Evolutionary conservation across 805 yeast genomes (phyloP).

Genomic region (Candida caryicola): DNA sequence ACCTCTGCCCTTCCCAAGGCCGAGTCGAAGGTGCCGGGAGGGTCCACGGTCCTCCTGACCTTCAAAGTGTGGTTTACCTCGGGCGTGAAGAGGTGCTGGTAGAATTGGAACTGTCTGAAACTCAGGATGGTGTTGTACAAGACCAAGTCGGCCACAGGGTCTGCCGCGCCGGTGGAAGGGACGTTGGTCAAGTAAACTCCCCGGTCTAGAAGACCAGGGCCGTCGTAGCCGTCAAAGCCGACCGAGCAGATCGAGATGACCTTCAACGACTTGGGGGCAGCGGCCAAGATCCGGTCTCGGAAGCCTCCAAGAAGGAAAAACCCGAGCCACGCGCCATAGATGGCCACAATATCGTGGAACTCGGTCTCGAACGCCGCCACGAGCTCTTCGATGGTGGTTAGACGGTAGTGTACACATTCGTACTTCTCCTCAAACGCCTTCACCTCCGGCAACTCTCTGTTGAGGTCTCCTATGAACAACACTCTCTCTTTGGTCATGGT

Average conservation of each 20-base stretch:
- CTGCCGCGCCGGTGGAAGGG: slow-evolving; percentile 53
- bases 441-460: slow-evolving; percentile 47
- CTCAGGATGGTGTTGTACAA: slow-evolving; percentile 55
- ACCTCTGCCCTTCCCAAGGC: slow-evolving; percentile 22
- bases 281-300: slow-evolving; percentile 38
- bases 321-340: slow-evolving; percentile 62
- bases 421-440: slow-evolving; percentile 34
- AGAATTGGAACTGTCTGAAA: slow-evolving; percentile 54
- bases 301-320: slow-evolving; percentile 53
- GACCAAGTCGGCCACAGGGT: slow-evolving; percentile 73
- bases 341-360: slow-evolving; percentile 46
- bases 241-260: slow-evolving; percentile 55
- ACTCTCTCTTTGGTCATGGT: slow-evolving; percentile 32
- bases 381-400: slow-evolving; percentile 43
- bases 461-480: slow-evolving; percentile 50
- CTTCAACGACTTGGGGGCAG: slow-evolving; percentile 45
- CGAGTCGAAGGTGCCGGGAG: slow-evolving; percentile 33
- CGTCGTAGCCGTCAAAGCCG: slow-evolving; percentile 54
- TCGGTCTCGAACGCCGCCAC: slow-evolving; percentile 37
- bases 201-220: slow-evolving; percentile 33
- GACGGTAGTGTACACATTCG: slow-evolving; percentile 37
- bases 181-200: slow-evolving; percentile 60
- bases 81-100: slow-evolving; percentile 40
- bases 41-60: slow-evolving; percentile 38
- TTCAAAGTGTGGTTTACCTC: slow-evolving; percentile 42